Evolutionary conservation across 2,329 filamentous ascomycete genomes (phyloP).

Genomic region (Colletotrichum phormii): DNA sequence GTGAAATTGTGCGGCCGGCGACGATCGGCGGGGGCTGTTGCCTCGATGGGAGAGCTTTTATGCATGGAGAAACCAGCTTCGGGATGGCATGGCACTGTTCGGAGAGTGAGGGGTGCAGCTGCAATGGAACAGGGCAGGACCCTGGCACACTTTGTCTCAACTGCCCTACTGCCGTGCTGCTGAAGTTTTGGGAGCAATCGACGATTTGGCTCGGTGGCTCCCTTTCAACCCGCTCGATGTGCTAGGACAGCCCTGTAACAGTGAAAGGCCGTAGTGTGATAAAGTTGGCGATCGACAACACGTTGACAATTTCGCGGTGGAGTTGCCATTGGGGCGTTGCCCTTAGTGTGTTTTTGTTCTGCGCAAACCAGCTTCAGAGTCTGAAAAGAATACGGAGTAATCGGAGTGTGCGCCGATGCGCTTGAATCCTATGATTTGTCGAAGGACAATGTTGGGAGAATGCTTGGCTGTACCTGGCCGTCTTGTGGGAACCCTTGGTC

Average conservation of each 20-base stretch:
- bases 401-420: conserved; percentile 30
- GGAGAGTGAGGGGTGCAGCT: conserved; percentile 30
- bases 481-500: conserved; percentile 16
- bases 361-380: conserved; percentile 10
- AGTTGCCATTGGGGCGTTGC: conserved; percentile 27
- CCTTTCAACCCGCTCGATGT: conserved; percentile 14
- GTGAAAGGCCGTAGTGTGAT: conserved; percentile 14
- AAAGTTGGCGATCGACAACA: conserved; percentile 31
- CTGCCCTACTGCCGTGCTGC: conserved; percentile 24
- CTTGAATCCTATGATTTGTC: conserved; percentile 11
- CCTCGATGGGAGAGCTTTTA: conserved; percentile 25
- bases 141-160: conserved; percentile 30
- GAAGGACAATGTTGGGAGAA: neutral
- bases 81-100: conserved; percentile 29
- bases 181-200: conserved; percentile 22
- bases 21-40: conserved; percentile 13
- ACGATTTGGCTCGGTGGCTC: conserved; percentile 22
- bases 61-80: conserved; percentile 28
- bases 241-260: conserved; percentile 20
- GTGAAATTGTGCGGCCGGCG: conserved; percentile 20
- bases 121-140: conserved; percentile 22
- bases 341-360: conserved; percentile 17
- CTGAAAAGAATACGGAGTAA: neutral
- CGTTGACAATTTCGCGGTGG: conserved; percentile 20
- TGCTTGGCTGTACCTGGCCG: neutral